These are phyloP conservation scores for Chenopodium berlandieri DNA, from an alignment of 148 eudicot species.

Conservation along the genomic window DNA sequence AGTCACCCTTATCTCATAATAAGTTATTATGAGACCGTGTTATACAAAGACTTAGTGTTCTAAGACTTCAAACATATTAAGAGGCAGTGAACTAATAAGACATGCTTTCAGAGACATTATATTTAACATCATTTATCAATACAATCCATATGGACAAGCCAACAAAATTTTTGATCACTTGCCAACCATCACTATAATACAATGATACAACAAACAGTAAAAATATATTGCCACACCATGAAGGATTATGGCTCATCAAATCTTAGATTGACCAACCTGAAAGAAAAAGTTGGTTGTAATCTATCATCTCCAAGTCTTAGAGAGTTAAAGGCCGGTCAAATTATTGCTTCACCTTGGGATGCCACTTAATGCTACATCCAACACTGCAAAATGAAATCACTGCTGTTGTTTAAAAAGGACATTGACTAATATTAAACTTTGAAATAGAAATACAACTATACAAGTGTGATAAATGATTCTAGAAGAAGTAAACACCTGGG, in stretches of 20 bases:
- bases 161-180: background rate
- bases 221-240: background rate
- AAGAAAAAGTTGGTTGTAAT: background rate
- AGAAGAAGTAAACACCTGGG: constrained; percentile 25
- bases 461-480: constrained; percentile 5
- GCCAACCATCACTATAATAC: background rate
- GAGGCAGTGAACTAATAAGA: background rate
- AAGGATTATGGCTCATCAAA: background rate
- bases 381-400: constrained; percentile 36
- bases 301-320: constrained; percentile 1
- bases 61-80: background rate
- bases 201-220: background rate
- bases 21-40: background rate
- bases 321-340: background rate
- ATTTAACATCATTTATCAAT: background rate
- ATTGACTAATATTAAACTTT: background rate
- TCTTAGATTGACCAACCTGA: constrained; percentile 8
- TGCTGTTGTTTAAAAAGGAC: background rate
- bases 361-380: constrained; percentile 76
- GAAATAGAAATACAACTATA: background rate
- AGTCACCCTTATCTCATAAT: background rate
- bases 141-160: constrained; percentile 2
- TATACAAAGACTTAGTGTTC: background rate
- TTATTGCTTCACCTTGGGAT: constrained; percentile 36
- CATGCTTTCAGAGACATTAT: background rate